Base-by-base conservation (phyloP, 805 yeast genomes). In the Kluyveromyces nonfermentans region DNA sequence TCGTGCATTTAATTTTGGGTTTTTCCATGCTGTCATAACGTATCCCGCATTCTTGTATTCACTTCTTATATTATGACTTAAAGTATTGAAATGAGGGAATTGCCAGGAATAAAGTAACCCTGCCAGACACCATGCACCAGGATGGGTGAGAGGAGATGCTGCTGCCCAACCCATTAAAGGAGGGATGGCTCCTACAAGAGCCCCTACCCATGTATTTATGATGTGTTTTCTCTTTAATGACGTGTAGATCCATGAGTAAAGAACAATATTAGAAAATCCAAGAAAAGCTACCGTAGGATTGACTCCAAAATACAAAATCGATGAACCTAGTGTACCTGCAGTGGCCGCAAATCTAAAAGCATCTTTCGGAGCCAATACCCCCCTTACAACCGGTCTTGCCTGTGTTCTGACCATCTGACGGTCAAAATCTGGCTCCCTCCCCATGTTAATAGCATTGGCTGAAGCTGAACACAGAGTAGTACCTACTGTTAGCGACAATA, bases 121-220 rank as follows among this genome's bases (percentile, higher is more conserved):
- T 1, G 97, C 97, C 19, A 93, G 68, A 57, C 89, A 79, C 97
- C 97, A 90, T 3, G 95, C 94, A 7, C 93, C 97, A 0, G 97
- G 96, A 50, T 87, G 85, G 2, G 73, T 52, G 32, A 89, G 65
- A 1, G 88, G 76, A 3, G 86, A 78, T 10, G 96, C 84, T 0
- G 90, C 87, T 2, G 96, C 96, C 98, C 98, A 93, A 2, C 98
- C 98, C 98, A 93, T 93, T 41, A 93, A 72, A 17, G 98, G 98
- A 0, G 98, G 98, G 38, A 93, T 85, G 0, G 97, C 98, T 4
- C 98, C 98, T 4, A 93, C 98, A n/a, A 93, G 62, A 0, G 98
- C 98, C 16, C 98, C 98, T 2, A 93, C 93, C 98, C 98, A 93
- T 0, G 98, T 93, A 63, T 93, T 93, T 34, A 85, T 61, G 41